A percentile compares a stretch with the other conserved stretches of the same genome.
Conservation (phyloP, 495 filamentous ascomycete genomes). For the Halenospora varia region DNA sequence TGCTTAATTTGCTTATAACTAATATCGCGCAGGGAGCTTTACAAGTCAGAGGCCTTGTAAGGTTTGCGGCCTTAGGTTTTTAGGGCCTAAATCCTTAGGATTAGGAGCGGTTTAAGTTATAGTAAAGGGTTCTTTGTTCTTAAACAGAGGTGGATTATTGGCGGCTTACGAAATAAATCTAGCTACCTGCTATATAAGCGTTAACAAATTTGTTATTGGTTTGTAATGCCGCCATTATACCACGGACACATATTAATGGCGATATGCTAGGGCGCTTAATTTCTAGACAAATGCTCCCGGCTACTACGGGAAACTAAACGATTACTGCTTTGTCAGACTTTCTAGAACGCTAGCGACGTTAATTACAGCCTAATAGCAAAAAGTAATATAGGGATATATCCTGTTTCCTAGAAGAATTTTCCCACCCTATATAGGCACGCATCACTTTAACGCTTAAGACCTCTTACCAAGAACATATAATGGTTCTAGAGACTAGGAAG, state of each 20-base stretch:
- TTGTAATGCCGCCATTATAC: not conserved
- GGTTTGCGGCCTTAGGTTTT: not conserved
- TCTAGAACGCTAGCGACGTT: not conserved
- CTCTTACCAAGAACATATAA: not conserved
- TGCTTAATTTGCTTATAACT: not conserved
- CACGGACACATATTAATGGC: not conserved
- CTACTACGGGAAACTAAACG: not conserved
- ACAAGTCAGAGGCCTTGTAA: not conserved
- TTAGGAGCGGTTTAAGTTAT: not conserved
- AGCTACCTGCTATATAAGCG: not conserved
- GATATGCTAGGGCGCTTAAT: not conserved
- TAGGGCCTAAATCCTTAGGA: not conserved
- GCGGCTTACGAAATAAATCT: not conserved
- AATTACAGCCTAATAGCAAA: not conserved
- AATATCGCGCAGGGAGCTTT: not conserved
- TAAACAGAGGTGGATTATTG: not conserved
- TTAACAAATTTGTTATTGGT: slow-evolving; percentile 1
- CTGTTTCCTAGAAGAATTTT: not conserved
- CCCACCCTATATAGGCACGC: not conserved
- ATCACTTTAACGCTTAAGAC: not conserved
- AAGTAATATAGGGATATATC: not conserved
- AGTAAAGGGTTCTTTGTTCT: not conserved
- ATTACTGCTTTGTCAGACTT: not conserved
- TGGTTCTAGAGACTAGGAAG: not conserved
- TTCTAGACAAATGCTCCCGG: not conserved